Percentiles rank a stretch among this genome's conserved stretches.
Conservation (phyloP, 2,329 filamentous ascomycete species). For the Arthroderma sp. region DNA sequence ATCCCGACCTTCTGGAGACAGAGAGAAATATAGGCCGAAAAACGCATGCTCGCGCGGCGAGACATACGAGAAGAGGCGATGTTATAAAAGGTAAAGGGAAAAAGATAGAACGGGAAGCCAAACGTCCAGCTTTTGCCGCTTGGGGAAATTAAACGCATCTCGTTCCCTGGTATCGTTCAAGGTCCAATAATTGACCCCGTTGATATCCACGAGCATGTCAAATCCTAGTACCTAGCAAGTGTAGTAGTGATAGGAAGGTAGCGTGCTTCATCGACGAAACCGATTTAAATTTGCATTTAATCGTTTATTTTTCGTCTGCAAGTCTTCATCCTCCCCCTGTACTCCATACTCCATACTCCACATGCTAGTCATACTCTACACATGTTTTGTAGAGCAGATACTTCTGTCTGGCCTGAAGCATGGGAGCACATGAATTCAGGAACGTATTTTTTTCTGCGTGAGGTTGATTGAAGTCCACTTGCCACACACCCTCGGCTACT, state of each 20-base stretch:
- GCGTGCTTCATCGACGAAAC: not conserved
- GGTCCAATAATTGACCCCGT: constrained; percentile 4
- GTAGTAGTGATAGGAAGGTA: too few relatives aligned
- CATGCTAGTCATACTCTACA: too few relatives aligned
- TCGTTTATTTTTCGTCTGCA: not conserved
- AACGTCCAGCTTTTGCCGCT: not conserved
- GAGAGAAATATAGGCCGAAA: not conserved
- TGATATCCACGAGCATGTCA: not conserved
- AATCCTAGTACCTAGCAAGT: not conserved
- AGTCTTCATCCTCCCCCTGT: too few relatives aligned
- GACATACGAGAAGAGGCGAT: not conserved
- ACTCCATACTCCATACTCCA: too few relatives aligned
- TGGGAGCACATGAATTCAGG: too few relatives aligned
- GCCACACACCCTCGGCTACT: not conserved
- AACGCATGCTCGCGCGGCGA: not conserved
- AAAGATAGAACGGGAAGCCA: not conserved
- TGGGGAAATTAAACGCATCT: not conserved
- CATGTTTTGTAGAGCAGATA: too few relatives aligned
- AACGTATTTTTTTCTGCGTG: not conserved
- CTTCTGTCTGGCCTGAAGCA: too few relatives aligned
- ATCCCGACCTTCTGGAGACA: not conserved
- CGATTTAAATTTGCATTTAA: not conserved
- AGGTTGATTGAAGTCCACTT: not conserved
- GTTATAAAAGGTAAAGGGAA: not conserved
- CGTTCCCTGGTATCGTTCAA: not conserved